Conservation (phyloP, 2,329 filamentous ascomycete genomes). For the Torrubiellomyces zombiae region DNA sequence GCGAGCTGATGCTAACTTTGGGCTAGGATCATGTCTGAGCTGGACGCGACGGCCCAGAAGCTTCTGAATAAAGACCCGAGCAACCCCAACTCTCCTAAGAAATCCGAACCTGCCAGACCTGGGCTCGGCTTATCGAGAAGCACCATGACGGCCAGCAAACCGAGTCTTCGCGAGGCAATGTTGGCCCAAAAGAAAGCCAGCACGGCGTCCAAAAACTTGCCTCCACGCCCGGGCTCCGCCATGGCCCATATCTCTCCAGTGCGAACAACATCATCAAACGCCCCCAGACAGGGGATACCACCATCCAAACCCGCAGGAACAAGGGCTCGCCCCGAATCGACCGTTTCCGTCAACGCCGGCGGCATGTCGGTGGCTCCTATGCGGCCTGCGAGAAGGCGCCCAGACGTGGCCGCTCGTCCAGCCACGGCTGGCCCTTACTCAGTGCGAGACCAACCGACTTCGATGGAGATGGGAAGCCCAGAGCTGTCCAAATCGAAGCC, state of each 20-base stretch:
- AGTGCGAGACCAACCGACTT: constrained; percentile 30
- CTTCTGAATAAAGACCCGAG: constrained; percentile 67
- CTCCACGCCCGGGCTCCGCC: constrained; percentile 42
- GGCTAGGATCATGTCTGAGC: constrained; percentile 53
- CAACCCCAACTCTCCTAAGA: constrained; percentile 57
- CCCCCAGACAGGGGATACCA: constrained; percentile 14
- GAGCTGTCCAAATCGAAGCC: constrained; percentile 28
- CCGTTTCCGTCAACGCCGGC: constrained; percentile 29
- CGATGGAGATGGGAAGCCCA: constrained; percentile 24
- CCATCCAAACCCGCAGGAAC: constrained; percentile 17
- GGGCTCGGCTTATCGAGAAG: constrained; percentile 47
- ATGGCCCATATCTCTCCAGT: constrained; percentile 43
- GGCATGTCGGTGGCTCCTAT: constrained; percentile 49
- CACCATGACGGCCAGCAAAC: constrained; percentile 39
- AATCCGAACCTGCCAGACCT: constrained; percentile 32
- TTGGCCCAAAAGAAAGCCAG: constrained; percentile 59
- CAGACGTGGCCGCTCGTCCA: constrained; percentile 40
- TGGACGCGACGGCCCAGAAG: constrained; percentile 65
- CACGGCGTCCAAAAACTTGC: constrained; percentile 31
- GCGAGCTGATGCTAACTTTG: constrained; percentile 7
- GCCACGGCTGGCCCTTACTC: constrained; percentile 52
- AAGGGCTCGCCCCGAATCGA: constrained; percentile 25
- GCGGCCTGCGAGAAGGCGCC: constrained; percentile 39
- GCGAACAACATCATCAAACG: constrained; percentile 22
- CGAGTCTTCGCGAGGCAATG: constrained; percentile 68